Conservation (phyloP, 2,329 filamentous ascomycete species). For the Colletotrichum scovillei region DNA sequence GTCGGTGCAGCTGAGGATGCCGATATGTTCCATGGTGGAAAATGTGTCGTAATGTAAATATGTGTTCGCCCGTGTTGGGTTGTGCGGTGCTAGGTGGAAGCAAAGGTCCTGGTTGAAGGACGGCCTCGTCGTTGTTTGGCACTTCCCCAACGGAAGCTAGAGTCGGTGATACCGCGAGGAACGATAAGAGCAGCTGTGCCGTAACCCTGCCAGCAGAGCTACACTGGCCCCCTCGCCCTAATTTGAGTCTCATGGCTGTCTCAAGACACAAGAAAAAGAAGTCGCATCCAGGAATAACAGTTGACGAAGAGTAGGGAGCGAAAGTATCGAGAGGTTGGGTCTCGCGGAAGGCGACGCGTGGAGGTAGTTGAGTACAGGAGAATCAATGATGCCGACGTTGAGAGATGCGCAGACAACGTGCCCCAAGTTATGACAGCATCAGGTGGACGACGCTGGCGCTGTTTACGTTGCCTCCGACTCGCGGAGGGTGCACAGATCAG, state of each 20-base stretch:
- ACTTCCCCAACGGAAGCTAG: constrained; percentile 48
- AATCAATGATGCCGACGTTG: constrained; percentile 34
- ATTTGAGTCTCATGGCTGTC: constrained; percentile 19
- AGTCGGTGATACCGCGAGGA: constrained; percentile 69
- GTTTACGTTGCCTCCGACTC: constrained; percentile 32
- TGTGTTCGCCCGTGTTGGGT: constrained; percentile 63
- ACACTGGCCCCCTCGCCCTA: constrained; percentile 46
- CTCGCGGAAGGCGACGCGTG: neutral
- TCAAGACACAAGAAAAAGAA: neutral
- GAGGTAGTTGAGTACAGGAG: neutral
- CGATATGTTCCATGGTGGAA: constrained; percentile 89
- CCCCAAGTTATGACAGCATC: constrained; percentile 35
- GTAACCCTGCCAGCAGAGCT: constrained; percentile 72
- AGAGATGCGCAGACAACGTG: constrained; percentile 15
- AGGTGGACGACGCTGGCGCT: constrained; percentile 27
- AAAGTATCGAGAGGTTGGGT: neutral
- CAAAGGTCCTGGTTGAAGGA: constrained; percentile 53
- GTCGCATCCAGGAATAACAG: neutral
- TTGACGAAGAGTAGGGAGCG: neutral
- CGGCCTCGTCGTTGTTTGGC: constrained; percentile 51
- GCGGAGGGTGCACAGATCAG: constrained; percentile 29
- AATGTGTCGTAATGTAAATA: constrained; percentile 84
- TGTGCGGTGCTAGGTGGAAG: constrained; percentile 56
- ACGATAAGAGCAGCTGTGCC: constrained; percentile 71
- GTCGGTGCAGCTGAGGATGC: constrained; percentile 81